Evolutionary conservation across 495 filamentous ascomycete species (phyloP), one percentile per base, ranked within the genome.

Genomic region (Lepraria neglecta): DNA sequence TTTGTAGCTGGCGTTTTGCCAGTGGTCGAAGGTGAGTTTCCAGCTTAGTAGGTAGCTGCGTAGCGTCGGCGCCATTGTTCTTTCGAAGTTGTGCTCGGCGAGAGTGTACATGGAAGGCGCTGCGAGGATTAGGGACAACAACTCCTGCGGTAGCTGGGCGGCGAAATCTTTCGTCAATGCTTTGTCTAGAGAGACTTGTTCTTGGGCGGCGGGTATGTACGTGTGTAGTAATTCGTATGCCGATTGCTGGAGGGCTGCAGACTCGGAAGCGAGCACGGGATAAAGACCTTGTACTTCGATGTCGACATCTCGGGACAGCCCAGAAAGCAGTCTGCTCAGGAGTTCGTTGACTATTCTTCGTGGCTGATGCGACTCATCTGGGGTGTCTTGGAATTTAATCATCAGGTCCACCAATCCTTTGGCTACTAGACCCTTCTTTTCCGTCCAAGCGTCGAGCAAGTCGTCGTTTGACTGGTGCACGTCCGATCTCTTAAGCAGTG

Each of bases 1-100:
- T 67, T 89, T 86, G 69, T 86, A 84, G 5, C 91, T 91, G 6
- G 91, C 84, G 47, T 86, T 84, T 53, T 80, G 75, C 69, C 94
- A 94, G 61, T 91, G 87, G 66, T 94, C 91, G 68, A 95, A 97
- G 3, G 96, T 82, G 15, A 97, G 75, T 60, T 90, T 82, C 94
- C 94, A 97, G 45, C 91, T 88, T 31, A 96, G 75, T n/a, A 97
- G 79, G 69, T 96, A 99, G 6, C 85, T 84, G 52, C 88, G 79
- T 65, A 80, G 56, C 0, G 69, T 63, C 24, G 72, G 56, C 68
- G 85, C 74, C 73, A 95, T 72, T 61, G 70, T 58, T 58, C 74
- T n/a, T 79, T 79, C 71, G 46, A 78, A 75, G 35, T 67, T 68
- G 51, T 72, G 70, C 27, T 72, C 71, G n/a, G 53, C 69, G 9